Conservation (phyloP, 176 grass and related monocot species). For the Musa troglodytarum region DNA sequence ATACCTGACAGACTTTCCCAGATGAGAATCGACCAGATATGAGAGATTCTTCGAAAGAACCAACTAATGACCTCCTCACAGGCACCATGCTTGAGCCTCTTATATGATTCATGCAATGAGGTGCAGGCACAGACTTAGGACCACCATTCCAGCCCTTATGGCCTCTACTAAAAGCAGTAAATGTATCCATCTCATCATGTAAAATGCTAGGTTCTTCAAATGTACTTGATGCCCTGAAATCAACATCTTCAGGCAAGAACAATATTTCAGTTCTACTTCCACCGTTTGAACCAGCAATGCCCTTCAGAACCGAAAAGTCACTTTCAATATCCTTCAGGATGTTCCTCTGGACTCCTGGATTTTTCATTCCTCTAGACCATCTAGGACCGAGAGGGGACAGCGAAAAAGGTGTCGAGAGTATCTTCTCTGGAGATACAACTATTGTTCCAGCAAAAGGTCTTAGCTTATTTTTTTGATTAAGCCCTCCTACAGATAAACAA, state of each 20-base stretch:
- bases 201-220: slow-evolving; percentile 28
- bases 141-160: slow-evolving; percentile 14
- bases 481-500: slow-evolving; percentile 13
- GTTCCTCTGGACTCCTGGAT: slow-evolving; percentile 29
- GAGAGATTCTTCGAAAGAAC: slow-evolving; percentile 97
- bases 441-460: slow-evolving; percentile 24
- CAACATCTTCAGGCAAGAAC: slow-evolving; percentile 32
- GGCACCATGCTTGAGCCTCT: slow-evolving; percentile 43
- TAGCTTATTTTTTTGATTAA: not conserved
- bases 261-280: slow-evolving; percentile 5
- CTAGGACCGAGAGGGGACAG: slow-evolving; percentile 79
- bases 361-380: slow-evolving; percentile 53
- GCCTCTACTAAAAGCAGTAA: slow-evolving; percentile 32
- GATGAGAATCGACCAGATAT: slow-evolving; percentile 83
- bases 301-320: slow-evolving; percentile 34
- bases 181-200: slow-evolving; percentile 38
- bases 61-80: slow-evolving; percentile 75
- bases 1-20: slow-evolving; percentile 75
- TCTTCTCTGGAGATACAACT: slow-evolving; percentile 30
- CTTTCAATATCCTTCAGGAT: slow-evolving; percentile 33
- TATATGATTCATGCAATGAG: slow-evolving; percentile 25
- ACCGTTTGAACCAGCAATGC: slow-evolving; percentile 23
- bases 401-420: slow-evolving; percentile 54
- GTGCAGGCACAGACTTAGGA: slow-evolving; percentile 29
- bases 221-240: slow-evolving; percentile 17